A percentile compares a stretch with the other conserved stretches of the same genome.
These are phyloP conservation scores for Tuber calosporum DNA, from an alignment of 495 filamentous ascomycete species.

Conservation along the genomic window DNA sequence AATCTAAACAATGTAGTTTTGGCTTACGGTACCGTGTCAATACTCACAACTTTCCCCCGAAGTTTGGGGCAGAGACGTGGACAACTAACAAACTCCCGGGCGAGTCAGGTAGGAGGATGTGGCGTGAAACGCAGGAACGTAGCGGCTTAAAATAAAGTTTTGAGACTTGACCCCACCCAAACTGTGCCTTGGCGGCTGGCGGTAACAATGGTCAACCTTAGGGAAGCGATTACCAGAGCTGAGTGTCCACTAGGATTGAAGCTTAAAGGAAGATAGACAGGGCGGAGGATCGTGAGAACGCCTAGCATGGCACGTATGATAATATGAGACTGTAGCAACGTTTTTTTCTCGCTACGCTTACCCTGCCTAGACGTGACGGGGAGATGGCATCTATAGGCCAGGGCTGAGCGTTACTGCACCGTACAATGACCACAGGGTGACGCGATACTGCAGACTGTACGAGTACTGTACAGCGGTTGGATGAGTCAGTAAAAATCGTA, in stretches of 20 bases:
- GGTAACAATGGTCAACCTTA: not conserved
- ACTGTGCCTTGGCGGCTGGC: not conserved
- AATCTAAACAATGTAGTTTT: not conserved
- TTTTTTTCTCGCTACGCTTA: not conserved
- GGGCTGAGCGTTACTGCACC: not conserved
- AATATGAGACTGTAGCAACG: too few relatives aligned
- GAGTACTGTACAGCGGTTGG: not conserved
- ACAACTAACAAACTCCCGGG: not conserved
- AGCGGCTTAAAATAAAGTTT: slow-evolving; percentile 1
- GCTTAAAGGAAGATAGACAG: not conserved
- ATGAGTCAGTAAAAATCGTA: not conserved
- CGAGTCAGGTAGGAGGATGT: not conserved
- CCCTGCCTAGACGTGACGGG: not conserved
- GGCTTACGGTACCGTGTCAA: not conserved
- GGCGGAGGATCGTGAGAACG: not conserved
- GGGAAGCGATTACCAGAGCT: not conserved
- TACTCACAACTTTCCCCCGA: not conserved
- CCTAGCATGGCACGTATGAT: not conserved
- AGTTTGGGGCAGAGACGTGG: not conserved
- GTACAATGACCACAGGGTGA: not conserved
- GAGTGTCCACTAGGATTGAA: not conserved
- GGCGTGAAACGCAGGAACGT: not conserved
- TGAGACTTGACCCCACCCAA: not conserved
- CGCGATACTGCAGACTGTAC: too few relatives aligned
- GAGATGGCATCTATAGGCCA: not conserved